Conservation (phyloP, 1,284 basidiomycete species). For the Irpex lacteus region DNA sequence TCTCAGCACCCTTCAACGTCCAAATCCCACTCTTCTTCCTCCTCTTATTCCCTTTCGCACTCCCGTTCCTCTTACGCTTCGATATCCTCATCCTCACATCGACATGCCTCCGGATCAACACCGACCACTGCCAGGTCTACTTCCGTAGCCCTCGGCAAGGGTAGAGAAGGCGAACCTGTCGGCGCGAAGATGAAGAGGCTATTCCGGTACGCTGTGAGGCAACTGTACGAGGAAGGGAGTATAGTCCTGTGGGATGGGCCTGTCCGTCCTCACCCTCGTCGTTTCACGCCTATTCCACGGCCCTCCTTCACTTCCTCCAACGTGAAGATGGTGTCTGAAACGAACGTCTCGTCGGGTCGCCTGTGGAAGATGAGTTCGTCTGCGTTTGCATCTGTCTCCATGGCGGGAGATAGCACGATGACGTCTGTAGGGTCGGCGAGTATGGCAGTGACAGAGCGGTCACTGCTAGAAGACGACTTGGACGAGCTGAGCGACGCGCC, state of each 20-base stretch:
- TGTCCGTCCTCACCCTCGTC: slow-evolving; percentile 25
- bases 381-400: neutral
- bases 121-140: neutral
- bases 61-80: neutral
- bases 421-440: too few relatives aligned
- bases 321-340: neutral
- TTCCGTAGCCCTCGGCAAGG: slow-evolving; percentile 1
- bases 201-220: slow-evolving; percentile 58
- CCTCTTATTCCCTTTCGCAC: neutral
- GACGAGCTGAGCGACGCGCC: slow-evolving; percentile 59
- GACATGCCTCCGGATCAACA: neutral
- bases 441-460: slow-evolving; percentile 13
- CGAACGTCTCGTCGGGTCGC: slow-evolving; percentile 1
- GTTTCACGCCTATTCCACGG: slow-evolving; percentile 14
- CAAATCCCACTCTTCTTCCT: neutral
- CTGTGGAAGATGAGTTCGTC: slow-evolving; percentile 16
- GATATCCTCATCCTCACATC: too few relatives aligned
- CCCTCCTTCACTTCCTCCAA: slow-evolving; percentile 14
- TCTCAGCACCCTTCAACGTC: slow-evolving; percentile 1
- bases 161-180: slow-evolving; percentile 12
- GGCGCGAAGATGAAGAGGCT: slow-evolving; percentile 55
- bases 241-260: slow-evolving; percentile 68
- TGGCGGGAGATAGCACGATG: slow-evolving; percentile 18
- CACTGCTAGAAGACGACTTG: slow-evolving; percentile 34
- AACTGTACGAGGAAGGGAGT: slow-evolving; percentile 62